These are phyloP conservation scores for Imleria badia DNA, from an alignment of 768 basidiomycete species.

Conservation along the genomic window DNA sequence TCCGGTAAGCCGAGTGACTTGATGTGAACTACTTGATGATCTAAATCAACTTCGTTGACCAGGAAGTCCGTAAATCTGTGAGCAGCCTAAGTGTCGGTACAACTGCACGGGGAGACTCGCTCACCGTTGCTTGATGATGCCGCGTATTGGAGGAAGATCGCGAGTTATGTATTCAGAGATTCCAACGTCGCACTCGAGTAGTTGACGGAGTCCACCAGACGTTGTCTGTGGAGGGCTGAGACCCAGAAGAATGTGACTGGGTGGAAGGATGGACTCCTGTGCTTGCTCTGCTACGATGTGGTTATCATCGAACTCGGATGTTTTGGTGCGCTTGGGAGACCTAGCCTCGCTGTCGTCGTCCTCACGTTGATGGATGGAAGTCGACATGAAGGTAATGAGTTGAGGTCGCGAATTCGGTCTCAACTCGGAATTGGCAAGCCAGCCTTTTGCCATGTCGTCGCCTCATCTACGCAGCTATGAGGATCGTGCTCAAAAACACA, in stretches of 20 bases:
- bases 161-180: slow-evolving; percentile 83
- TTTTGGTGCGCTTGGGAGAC: slow-evolving; percentile 40
- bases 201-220: slow-evolving; percentile 55
- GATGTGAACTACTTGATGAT: slow-evolving; percentile 77
- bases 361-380: slow-evolving; percentile 49
- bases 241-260: slow-evolving; percentile 71
- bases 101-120: slow-evolving; percentile 15
- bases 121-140: slow-evolving; percentile 96
- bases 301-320: slow-evolving; percentile 22
- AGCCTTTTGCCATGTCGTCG: slow-evolving; percentile 27
- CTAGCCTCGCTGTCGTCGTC: slow-evolving; percentile 41
- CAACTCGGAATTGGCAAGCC: neutral
- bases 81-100: neutral
- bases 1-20: slow-evolving; percentile 75
- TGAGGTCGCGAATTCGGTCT: neutral
- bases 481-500: slow-evolving; percentile 53
- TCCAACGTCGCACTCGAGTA: slow-evolving; percentile 80
- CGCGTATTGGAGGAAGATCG: slow-evolving; percentile 71
- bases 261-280: slow-evolving; percentile 51
- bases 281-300: neutral
- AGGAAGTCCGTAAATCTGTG: slow-evolving; percentile 94
- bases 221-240: slow-evolving; percentile 50
- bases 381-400: slow-evolving; percentile 22
- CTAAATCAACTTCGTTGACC: slow-evolving; percentile 86
- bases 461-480: slow-evolving; percentile 57